Evolutionary conservation across 1,139 yeast genomes (phyloP).

Genomic region (Hansenula sp.): DNA sequence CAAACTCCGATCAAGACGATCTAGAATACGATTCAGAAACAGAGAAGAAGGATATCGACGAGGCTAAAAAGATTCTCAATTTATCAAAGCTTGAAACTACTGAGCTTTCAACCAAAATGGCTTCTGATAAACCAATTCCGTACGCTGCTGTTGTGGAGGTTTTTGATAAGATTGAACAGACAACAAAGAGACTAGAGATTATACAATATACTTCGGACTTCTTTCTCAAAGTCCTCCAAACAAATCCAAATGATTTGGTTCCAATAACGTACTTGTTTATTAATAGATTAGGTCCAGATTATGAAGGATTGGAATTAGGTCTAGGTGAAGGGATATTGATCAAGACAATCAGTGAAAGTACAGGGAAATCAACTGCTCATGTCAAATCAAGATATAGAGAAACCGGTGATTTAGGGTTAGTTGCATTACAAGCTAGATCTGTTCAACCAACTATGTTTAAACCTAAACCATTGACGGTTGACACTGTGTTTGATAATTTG

Average conservation of each 20-base stretch:
- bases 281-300: conserved; percentile 91
- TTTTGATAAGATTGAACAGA: conserved; percentile 72
- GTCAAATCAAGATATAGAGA: conserved; percentile 72
- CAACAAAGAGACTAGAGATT: conserved; percentile 78
- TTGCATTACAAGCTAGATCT: conserved; percentile 79
- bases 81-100: conserved; percentile 4
- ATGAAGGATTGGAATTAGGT: conserved; percentile 89
- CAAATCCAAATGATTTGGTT: conserved; percentile 56
- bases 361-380: conserved; percentile 72
- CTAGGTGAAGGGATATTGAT: conserved; percentile 85
- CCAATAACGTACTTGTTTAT: conserved; percentile 79
- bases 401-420: conserved; percentile 86
- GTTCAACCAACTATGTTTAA: conserved; percentile 93
- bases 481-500: conserved; percentile 67
- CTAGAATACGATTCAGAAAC: conserved; percentile 20
- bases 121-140: conserved; percentile 33
- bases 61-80: conserved; percentile 11
- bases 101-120: conserved; percentile 2
- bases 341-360: conserved; percentile 86
- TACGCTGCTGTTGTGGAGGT: conserved; percentile 63
- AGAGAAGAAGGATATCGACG: conserved; percentile 17
- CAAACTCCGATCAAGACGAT: conserved; percentile 8
- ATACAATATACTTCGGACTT: conserved; percentile 69
- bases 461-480: conserved; percentile 74
- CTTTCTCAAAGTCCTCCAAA: conserved; percentile 55